phyloP scores from a whole-genome alignment of 140 eudicot species.

The Ambrosia hybrid region DNA sequence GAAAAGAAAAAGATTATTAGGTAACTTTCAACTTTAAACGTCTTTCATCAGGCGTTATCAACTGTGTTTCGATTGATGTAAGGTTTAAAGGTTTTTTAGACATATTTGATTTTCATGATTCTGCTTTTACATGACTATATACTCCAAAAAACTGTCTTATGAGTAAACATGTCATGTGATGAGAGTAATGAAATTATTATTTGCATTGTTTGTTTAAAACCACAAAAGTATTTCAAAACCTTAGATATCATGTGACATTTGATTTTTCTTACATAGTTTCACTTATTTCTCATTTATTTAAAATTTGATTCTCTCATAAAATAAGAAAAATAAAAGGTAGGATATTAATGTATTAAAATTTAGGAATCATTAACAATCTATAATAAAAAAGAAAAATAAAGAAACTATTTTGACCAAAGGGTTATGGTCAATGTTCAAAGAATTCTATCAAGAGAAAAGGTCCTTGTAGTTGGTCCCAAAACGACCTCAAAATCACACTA shows the following conservation, averaged over 20 bases:
- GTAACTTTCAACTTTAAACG: no score
- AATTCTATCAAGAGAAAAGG: conserved; percentile 5
- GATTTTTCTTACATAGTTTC: conserved; percentile 1
- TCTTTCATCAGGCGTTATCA: no score
- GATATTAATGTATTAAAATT: background rate
- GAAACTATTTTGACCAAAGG: no score
- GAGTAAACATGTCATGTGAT: conserved; percentile 22
- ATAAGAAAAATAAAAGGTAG: background rate
- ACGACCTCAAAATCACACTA: conserved; percentile 20
- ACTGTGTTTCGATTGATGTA: no score
- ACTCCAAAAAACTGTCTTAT: background rate
- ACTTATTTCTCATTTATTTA: conserved; percentile 8
- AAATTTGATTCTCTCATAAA: conserved; percentile 6
- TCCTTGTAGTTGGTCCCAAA: background rate
- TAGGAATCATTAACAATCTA: background rate
- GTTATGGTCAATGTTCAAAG: conserved; percentile 16
- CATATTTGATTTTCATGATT: no score
- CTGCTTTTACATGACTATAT: no score
- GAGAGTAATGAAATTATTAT: conserved; percentile 17
- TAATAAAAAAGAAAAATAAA: background rate
- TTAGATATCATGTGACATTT: conserved; percentile 29
- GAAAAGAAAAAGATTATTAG: no score
- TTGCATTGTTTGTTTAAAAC: conserved; percentile 15
- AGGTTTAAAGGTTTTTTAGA: no score
- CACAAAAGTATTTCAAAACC: conserved; percentile 22